Base-by-base conservation (phyloP, 768 basidiomycete species). In the Hygrocybe punicea region DNA sequence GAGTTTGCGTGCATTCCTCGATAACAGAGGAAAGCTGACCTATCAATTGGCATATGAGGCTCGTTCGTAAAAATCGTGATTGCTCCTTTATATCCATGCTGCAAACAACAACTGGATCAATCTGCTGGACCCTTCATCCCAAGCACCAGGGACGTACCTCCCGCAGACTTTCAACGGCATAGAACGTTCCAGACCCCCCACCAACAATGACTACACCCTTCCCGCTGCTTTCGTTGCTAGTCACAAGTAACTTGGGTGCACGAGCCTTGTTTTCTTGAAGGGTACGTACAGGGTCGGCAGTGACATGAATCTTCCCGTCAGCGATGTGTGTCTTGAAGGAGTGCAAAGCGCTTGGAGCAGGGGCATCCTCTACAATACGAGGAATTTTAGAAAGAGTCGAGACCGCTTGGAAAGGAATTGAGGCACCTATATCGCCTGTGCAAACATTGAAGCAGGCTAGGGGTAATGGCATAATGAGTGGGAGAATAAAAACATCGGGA, bases 401-500 rank as follows among this genome's bases (percentile, higher is more conserved):
- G 23, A 19, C 10, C 5, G 17, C 39, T 47, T 14, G 9, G 17
- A 13, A 19, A 24, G 35, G 37, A 46, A 47, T n/a, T 33, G 25
- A 16, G 77, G 34, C 61, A 87, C 86, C 86, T 36, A 91, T 91
- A 63, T 93, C 91, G 11, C 90, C 90, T 25, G 83, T 89, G 72
- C 84, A 86, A 50, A 91, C 80, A 63, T 89, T 90, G 78, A 93
- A 96, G 72, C 93, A 94, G 33, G 92, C 92, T 90, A 61, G 23
- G 52, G 45, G 48, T 34, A 36, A 24, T 19, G n/a, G 11, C 13
- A 37, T 23, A 25, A 37, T 37, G 44, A 44, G 16, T 35, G 16
- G 9, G 33, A 35, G 19, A 40, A 46, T 52, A 5, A 6, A n/a
- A 7, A 36, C 24, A 7, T 35, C 10, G 36, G 48, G 16, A 36